A percentile compares a stretch with the other conserved stretches of the same genome.
Evolutionary conservation across 257 asterid genomes (phyloP).

Genomic region (Gentiana straminea): DNA sequence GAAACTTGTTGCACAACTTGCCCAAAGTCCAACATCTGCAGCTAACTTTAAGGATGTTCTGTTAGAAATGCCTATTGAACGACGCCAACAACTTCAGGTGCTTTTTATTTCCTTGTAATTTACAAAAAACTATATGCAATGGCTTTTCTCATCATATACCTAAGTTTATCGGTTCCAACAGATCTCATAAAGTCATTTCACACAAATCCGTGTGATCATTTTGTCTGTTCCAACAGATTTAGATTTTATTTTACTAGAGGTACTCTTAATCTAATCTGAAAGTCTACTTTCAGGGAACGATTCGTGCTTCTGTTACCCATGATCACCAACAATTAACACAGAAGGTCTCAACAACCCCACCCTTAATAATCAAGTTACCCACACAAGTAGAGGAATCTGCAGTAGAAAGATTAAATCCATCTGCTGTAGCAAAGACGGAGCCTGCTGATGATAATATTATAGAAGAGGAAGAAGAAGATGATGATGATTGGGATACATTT

Average conservation of each 20-base stretch:
- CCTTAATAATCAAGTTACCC: conserved; percentile 70
- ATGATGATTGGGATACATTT: conserved; percentile 96
- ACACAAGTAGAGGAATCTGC: conserved; percentile 28
- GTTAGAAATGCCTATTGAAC: conserved; percentile 59
- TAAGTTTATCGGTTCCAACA: background rate
- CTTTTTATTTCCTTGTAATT: conserved; percentile 10
- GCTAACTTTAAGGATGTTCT: conserved; percentile 62
- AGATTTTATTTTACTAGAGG: background rate
- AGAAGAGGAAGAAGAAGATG: conserved; percentile 45
- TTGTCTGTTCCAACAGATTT: too few relatives aligned
- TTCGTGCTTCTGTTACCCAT: conserved; percentile 75
- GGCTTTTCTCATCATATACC: background rate
- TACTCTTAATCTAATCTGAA: background rate
- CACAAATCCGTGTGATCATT: too few relatives aligned
- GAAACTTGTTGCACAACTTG: conserved; percentile 84
- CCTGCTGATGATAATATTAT: conserved; percentile 23
- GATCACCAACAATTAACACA: conserved; percentile 44
- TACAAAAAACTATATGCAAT: too few relatives aligned
- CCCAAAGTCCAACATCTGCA: conserved; percentile 73
- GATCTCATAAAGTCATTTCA: background rate
- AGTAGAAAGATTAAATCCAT: conserved; percentile 25
- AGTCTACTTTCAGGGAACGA: conserved; percentile 57
- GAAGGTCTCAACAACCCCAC: conserved; percentile 32
- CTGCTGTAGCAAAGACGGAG: conserved; percentile 24
- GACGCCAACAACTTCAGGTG: conserved; percentile 92